Base-by-base conservation (phyloP, 2,329 filamentous ascomycete species). In the Malbranchea cinnamomea region DNA sequence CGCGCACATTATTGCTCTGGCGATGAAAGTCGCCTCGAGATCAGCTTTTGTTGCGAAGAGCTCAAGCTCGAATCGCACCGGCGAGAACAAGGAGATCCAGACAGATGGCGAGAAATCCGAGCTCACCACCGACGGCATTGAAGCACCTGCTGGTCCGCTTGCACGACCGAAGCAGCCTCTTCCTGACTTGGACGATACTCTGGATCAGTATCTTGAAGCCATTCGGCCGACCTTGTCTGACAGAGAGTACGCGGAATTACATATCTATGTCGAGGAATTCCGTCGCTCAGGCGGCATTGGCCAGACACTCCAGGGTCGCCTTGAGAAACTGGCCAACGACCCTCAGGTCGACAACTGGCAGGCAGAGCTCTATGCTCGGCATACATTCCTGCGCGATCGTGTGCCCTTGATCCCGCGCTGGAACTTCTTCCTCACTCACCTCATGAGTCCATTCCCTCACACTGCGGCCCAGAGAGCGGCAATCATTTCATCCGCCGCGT, bases 281-380 rank as follows among this genome's bases (percentile, higher is more conserved):
- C 30, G 11, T 10, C 13, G n/a, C 10, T 23, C 30, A 3, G 21
- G 21, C 13, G 21, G 30, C 22, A 17, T 26, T 26, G 30, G 30
- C 22, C 30, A 17, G 10, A n/a, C 25, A 14, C 4, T 31, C 22
- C 22, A 26, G 10, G 15, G 22, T 19, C 17, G 17, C 6, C 12
- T 25, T 21, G 17, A 4, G 30, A 11, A 31, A 17, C 11, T 15
- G n/a, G 22, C 30, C 21, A 12, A 18, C 11, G 30, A 31, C 20
- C 30, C 30, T 18, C 12, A 31, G 4, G 30, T 31, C 18, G 17
- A 18, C 30, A 31, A 26, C 23, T 31, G 30, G 30, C n/a, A n/a
- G n/a, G n/a, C n/a, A n/a, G n/a, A n/a, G n/a, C n/a, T n/a, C n/a
- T n/a, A n/a, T 9, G 11, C 13, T 20, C 27, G 27, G 23, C n/a